phyloP scores from a whole-genome alignment of 2,329 filamentous ascomycete species.

The Fusarium goolgardi region DNA sequence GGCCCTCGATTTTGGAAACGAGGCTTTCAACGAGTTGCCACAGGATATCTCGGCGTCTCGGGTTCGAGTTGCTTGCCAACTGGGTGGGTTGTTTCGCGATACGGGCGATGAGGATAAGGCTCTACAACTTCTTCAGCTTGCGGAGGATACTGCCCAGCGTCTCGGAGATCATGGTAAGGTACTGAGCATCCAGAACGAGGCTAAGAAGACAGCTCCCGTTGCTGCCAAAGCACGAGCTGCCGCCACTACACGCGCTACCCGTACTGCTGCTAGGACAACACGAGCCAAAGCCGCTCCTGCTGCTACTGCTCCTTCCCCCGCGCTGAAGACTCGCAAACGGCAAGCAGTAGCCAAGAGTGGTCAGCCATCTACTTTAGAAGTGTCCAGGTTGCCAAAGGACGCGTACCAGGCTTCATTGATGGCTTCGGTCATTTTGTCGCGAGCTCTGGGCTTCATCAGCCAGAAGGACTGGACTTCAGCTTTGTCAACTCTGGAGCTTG shows the following conservation, averaged over 20 bases:
- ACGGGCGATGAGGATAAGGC: slow-evolving; percentile 60
- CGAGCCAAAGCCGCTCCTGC: slow-evolving; percentile 34
- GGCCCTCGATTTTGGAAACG: slow-evolving; percentile 65
- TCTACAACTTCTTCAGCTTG: slow-evolving; percentile 58
- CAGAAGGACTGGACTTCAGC: slow-evolving; percentile 70
- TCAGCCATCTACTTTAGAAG: slow-evolving; percentile 38
- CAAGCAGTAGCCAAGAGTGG: slow-evolving; percentile 41
- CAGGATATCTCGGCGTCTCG: slow-evolving; percentile 53
- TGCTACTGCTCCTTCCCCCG: slow-evolving; percentile 20
- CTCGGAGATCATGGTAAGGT: slow-evolving; percentile 47
- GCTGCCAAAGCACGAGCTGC: slow-evolving; percentile 34
- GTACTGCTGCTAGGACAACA: slow-evolving; percentile 44
- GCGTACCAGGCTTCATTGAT: slow-evolving; percentile 54
- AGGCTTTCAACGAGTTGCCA: slow-evolving; percentile 65
- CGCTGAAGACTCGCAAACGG: slow-evolving; percentile 37
- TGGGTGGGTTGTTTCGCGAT: slow-evolving; percentile 67
- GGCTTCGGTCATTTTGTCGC: slow-evolving; percentile 52
- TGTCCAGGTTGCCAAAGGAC: slow-evolving; percentile 46
- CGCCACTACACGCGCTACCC: slow-evolving; percentile 44
- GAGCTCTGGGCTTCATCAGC: slow-evolving; percentile 59
- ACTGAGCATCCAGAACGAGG: slow-evolving; percentile 10
- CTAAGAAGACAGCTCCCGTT: slow-evolving; percentile 28
- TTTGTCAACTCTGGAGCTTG: slow-evolving; percentile 64
- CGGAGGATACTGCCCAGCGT: slow-evolving; percentile 60
- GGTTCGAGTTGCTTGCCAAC: slow-evolving; percentile 62